These are phyloP conservation scores for Chaetothyriales sp. DNA, from an alignment of 2,329 filamentous ascomycete species.

Conservation along the genomic window DNA sequence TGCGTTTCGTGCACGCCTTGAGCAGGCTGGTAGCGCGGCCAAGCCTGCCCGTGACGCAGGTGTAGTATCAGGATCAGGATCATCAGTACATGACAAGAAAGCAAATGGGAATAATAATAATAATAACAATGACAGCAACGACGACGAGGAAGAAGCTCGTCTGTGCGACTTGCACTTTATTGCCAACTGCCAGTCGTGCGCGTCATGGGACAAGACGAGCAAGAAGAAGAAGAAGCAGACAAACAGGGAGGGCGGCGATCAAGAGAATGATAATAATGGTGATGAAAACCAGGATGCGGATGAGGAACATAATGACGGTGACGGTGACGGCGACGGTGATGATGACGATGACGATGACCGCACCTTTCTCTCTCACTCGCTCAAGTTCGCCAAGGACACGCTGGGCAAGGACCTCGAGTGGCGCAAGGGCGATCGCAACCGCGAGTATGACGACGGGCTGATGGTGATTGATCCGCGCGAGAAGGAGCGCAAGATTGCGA, in stretches of 20 bases:
- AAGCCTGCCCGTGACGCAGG: conserved; percentile 16
- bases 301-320: conserved; percentile 31
- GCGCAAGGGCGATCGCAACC: conserved; percentile 54
- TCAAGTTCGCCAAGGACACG: conserved; percentile 78
- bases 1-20: conserved; percentile 65
- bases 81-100: conserved; percentile 30
- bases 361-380: conserved; percentile 72
- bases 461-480: conserved; percentile 86
- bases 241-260: neutral
- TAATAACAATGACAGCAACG: neutral
- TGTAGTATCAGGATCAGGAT: conserved; percentile 1
- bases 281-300: conserved; percentile 4
- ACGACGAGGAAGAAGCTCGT: conserved; percentile 39
- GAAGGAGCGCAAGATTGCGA: conserved; percentile 53
- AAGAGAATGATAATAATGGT: neutral
- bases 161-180: conserved; percentile 94
- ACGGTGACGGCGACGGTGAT: conserved; percentile 42
- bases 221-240: conserved; percentile 22
- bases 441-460: conserved; percentile 75
- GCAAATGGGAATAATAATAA: neutral
- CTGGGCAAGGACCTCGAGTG: conserved; percentile 82
- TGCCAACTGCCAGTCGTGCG: conserved; percentile 83
- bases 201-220: conserved; percentile 54
- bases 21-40: conserved; percentile 25
- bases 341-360: conserved; percentile 34